A percentile compares a stretch with the other conserved stretches of the same genome.
phyloP scores from a whole-genome alignment of 1,139 yeast genomes.

The Pneumocystis canis region DNA sequence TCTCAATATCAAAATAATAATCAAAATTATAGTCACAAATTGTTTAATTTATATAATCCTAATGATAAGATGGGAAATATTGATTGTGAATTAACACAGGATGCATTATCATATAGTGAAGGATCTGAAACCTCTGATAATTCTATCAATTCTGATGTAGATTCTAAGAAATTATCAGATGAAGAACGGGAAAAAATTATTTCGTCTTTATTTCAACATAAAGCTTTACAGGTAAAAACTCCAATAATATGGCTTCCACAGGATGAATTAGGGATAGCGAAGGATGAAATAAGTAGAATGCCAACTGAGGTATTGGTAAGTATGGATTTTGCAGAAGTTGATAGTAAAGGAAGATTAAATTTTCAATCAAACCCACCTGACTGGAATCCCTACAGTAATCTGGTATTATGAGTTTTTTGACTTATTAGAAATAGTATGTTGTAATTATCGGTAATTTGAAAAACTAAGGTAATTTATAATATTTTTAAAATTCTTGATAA shows the following conservation, averaged over 20 bases:
- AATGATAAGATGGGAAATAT: background rate
- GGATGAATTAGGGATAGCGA: slow-evolving; percentile 71
- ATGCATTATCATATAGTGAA: slow-evolving; percentile 3
- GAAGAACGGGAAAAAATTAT: slow-evolving; percentile 11
- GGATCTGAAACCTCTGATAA: background rate
- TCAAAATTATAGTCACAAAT: slow-evolving; percentile 5
- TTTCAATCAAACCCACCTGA: background rate
- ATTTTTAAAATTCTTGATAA: background rate
- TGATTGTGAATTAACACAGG: slow-evolving; percentile 1
- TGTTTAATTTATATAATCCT: slow-evolving; percentile 4
- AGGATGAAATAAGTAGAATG: slow-evolving; percentile 33
- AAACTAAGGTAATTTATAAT: background rate
- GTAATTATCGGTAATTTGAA: background rate
- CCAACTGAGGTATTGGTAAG: background rate
- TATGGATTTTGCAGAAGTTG: background rate
- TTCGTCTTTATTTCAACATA: slow-evolving; percentile 38
- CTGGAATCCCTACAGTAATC: background rate
- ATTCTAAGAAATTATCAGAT: slow-evolving; percentile 7
- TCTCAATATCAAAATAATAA: slow-evolving; percentile 15
- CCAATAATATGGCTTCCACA: slow-evolving; percentile 79
- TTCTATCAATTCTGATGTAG: slow-evolving; percentile 6
- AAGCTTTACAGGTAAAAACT: slow-evolving; percentile 49
- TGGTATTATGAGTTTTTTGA: background rate
- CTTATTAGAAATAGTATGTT: background rate
- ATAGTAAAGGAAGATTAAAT: background rate